These are phyloP conservation scores for Millerozyma acaciae DNA, from an alignment of 805 yeast species.

Conservation along the genomic window DNA sequence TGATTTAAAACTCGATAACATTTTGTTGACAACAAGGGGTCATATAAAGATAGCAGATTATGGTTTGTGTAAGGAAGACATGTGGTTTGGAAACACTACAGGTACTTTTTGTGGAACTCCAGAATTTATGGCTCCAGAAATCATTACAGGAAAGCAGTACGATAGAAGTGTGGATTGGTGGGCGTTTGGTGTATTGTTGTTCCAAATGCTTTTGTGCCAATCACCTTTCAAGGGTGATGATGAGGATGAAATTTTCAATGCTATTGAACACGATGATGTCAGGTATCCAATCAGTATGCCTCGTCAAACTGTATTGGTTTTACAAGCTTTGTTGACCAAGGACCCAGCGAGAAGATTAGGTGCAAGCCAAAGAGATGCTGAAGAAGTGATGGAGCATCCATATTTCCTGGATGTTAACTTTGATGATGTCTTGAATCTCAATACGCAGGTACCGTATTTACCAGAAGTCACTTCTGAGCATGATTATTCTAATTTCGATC, in stretches of 20 bases:
- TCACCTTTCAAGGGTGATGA: slow-evolving; percentile 97
- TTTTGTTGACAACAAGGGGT: slow-evolving; percentile 82
- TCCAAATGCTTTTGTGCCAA: slow-evolving; percentile 94
- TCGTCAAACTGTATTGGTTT: slow-evolving; percentile 88
- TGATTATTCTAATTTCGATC: slow-evolving; percentile 90
- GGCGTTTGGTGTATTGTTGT: slow-evolving; percentile 96
- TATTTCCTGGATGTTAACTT: slow-evolving; percentile 88
- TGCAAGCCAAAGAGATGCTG: slow-evolving; percentile 81
- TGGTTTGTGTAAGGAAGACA: slow-evolving; percentile 92
- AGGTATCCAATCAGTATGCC: slow-evolving; percentile 97
- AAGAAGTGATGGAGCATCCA: slow-evolving; percentile 92
- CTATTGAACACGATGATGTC: slow-evolving; percentile 94
- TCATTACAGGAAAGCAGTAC: slow-evolving; percentile 85
- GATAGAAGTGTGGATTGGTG: slow-evolving; percentile 98
- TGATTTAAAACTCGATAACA: slow-evolving; percentile 93
- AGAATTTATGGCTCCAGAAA: slow-evolving; percentile 99
- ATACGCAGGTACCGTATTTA: slow-evolving; percentile 82
- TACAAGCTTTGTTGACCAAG: slow-evolving; percentile 86
- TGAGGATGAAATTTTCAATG: slow-evolving; percentile 95
- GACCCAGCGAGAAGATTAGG: slow-evolving; percentile 86
- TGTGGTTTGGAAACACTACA: slow-evolving; percentile 83
- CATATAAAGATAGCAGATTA: slow-evolving; percentile 97
- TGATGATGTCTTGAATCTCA: slow-evolving; percentile 71
- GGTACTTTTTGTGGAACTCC: slow-evolving; percentile 99
- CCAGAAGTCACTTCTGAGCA: slow-evolving; percentile 86